Evolutionary conservation across 129 eudicot genomes (phyloP), one percentile per base, ranked within the genome.

Genomic region (Oenanthe sinensis): DNA sequence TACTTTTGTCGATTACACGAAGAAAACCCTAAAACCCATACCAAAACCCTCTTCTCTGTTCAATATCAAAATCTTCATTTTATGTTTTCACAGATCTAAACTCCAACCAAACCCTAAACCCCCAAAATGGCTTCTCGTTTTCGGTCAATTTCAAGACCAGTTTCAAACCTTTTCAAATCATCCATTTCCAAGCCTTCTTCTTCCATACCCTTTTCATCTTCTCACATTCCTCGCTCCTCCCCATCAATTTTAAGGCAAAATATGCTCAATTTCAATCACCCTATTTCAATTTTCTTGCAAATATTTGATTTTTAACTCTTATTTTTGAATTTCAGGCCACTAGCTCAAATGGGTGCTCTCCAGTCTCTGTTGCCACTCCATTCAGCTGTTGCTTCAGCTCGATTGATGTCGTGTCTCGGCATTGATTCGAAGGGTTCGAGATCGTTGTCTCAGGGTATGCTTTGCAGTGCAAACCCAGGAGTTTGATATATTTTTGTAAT

Each of bases 381-480:
- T 79, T 72, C 90, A 0, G 90, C 90, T 2, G 79, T 89, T 36
- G 79, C 93, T 19, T 89, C 93, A 1, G 90, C 93, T 71, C 82
- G 93, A 54, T 85, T 89, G 55, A 89, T 88, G 22, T 89, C 93
- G 36, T 89, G 90, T 73, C 93, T 89, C 24, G 90, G 87, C 28
- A 52, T 62, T 17, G 93, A 89, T 74, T 71, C 93, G 26, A 86
- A 76, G 65, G 83, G 93, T 52, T 86, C 87, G 39, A 84, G 93
- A 72, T 84, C 93, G 58, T 76, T 89, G 87, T 84, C 93, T 83
- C 88, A 86, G 90, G 93, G 93, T 89, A 86, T 89, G 93, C 85
- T 89, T 73, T 88, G 88, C 89, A 82, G 88, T 89, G 88, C 93
- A 81, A 78, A 84, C 80, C 93, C 93, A 75, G 93, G 93, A 78